These are phyloP conservation scores for Lactarius hatsudake DNA, from an alignment of 768 basidiomycete species.

Conservation along the genomic window DNA sequence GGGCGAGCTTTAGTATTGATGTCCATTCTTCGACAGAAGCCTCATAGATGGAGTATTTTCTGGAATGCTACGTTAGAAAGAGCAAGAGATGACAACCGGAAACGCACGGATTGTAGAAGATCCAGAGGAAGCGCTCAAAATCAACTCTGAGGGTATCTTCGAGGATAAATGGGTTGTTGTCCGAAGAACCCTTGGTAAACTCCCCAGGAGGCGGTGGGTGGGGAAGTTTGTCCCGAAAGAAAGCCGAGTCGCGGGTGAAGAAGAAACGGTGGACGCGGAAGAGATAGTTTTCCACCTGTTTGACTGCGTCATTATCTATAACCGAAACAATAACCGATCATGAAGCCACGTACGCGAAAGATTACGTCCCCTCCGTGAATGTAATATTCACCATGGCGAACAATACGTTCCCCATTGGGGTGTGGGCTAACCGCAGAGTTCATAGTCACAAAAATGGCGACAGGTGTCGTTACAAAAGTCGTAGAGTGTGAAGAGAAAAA, in stretches of 20 bases:
- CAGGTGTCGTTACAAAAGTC: constrained; percentile 17
- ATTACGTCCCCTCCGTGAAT: constrained; percentile 51
- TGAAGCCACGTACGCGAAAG: constrained; percentile 31
- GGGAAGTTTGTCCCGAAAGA: constrained; percentile 33
- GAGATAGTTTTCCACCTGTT: constrained; percentile 22
- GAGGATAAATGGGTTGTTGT: constrained; percentile 33
- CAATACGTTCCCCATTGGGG: constrained; percentile 29
- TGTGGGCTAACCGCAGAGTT: constrained; percentile 20
- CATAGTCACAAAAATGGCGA: constrained; percentile 21
- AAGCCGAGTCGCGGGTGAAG: constrained; percentile 35
- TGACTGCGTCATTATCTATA: constrained; percentile 1
- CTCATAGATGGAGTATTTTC: constrained; percentile 54
- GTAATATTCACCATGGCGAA: constrained; percentile 43
- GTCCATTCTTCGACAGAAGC: constrained; percentile 53
- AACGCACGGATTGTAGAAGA: constrained; percentile 37
- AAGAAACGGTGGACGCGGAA: constrained; percentile 31
- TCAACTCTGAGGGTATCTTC: constrained; percentile 31
- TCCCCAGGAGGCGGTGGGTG: constrained; percentile 30
- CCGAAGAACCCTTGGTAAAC: constrained; percentile 33
- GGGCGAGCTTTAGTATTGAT: constrained; percentile 50
- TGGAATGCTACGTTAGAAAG: constrained; percentile 30
- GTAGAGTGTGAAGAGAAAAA: constrained; percentile 12
- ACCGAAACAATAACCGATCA: constrained; percentile 2
- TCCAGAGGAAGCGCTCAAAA: constrained; percentile 35
- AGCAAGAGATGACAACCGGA: not conserved